phyloP scores from a whole-genome alignment of 164 flowering plant species.

The Kingdonia uniflora region DNA sequence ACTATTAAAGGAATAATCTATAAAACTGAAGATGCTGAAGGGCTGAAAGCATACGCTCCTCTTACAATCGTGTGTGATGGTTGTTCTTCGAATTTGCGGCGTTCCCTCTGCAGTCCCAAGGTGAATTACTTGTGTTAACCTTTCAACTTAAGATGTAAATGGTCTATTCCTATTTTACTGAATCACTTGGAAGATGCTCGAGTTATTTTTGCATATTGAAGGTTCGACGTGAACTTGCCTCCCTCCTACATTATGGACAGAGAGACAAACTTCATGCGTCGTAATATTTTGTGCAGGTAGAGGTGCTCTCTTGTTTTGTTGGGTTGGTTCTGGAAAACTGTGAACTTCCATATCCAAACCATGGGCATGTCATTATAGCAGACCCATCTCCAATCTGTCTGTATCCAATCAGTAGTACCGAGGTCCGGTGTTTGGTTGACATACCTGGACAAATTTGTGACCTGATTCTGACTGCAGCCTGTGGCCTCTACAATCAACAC shows the following conservation, averaged over 20 bases:
- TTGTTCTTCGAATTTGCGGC: slow-evolving; percentile 87
- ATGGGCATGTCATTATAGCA: slow-evolving; percentile 79
- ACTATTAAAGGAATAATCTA: slow-evolving; percentile 64
- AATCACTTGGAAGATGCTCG: neutral
- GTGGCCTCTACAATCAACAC: slow-evolving; percentile 79
- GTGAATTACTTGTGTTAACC: slow-evolving; percentile 20
- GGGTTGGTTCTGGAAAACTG: slow-evolving; percentile 81
- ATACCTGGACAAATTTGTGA: slow-evolving; percentile 57
- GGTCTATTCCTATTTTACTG: neutral
- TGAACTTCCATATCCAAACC: slow-evolving; percentile 74
- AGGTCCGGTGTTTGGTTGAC: slow-evolving; percentile 89
- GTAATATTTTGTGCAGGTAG: slow-evolving; percentile 41
- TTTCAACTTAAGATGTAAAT: neutral
- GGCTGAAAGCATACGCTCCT: slow-evolving; percentile 56
- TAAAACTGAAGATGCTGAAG: slow-evolving; percentile 60
- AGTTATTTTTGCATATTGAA: neutral
- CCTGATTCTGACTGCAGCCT: slow-evolving; percentile 48
- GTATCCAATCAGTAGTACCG: slow-evolving; percentile 83
- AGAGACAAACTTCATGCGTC: neutral
- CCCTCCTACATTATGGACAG: neutral
- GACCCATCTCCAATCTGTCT: slow-evolving; percentile 87
- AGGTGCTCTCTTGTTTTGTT: slow-evolving; percentile 84
- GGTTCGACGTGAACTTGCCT: neutral
- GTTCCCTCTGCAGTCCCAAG: slow-evolving; percentile 74
- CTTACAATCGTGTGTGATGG: slow-evolving; percentile 92